These are phyloP conservation scores for Trifolium fragiferum DNA, from an alignment of 306 rosid genomes.

Conservation along the genomic window DNA sequence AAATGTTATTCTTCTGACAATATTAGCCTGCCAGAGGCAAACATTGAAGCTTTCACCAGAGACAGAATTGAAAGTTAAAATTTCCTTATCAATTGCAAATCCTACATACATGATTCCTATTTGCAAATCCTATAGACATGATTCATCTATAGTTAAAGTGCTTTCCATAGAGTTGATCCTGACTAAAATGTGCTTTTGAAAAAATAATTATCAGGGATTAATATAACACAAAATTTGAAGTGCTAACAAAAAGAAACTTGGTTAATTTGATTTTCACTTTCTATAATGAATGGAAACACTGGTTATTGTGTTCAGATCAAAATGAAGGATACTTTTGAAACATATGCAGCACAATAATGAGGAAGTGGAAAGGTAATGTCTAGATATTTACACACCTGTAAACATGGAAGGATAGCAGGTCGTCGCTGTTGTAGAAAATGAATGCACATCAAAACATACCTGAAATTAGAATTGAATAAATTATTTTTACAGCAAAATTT, in stretches of 20 bases:
- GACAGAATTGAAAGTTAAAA: not conserved
- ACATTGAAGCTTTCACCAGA: not conserved
- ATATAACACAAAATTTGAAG: not conserved
- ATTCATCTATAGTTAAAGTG: slow-evolving; percentile 13
- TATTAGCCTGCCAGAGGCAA: slow-evolving; percentile 4
- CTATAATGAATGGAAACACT: slow-evolving; percentile 8
- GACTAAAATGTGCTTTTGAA: not conserved
- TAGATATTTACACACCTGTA: slow-evolving; percentile 69
- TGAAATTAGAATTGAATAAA: slow-evolving; percentile 53
- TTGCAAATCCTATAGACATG: slow-evolving; percentile 9
- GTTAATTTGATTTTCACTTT: slow-evolving; percentile 15
- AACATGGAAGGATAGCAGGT: slow-evolving; percentile 97
- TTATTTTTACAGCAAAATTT: not conserved
- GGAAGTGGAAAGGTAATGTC: not conserved
- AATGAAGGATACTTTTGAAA: not conserved
- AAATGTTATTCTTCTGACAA: not conserved
- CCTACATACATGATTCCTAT: not conserved
- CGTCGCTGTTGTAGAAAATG: slow-evolving; percentile 81
- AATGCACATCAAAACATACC: slow-evolving; percentile 99
- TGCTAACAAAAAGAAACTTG: not conserved
- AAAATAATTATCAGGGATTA: not conserved
- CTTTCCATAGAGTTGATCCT: not conserved
- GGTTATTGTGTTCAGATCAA: slow-evolving; percentile 16
- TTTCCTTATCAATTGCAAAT: slow-evolving; percentile 9
- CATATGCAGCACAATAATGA: slow-evolving; percentile 5